Percentiles rank a stretch among this genome's conserved stretches.
Conservation (phyloP, 1,284 basidiomycete species). For the Ceratobasidium sp. region DNA sequence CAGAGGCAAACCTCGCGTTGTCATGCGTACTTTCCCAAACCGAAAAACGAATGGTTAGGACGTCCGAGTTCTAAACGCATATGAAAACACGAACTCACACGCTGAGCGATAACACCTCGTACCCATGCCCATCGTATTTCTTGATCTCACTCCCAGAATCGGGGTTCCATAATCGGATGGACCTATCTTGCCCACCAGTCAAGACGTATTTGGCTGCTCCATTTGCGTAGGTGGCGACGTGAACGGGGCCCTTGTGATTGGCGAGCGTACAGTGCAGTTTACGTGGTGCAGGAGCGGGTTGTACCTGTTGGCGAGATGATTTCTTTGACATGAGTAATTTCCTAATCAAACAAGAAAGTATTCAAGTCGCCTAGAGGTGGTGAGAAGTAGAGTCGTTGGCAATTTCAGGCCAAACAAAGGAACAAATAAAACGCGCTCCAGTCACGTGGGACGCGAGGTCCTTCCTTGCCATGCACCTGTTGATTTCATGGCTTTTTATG, state of each 20-base stretch:
- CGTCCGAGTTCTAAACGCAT: conserved; percentile 20
- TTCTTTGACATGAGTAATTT: conserved; percentile 26
- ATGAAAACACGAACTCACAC: conserved; percentile 71
- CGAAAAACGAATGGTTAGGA: conserved; percentile 25
- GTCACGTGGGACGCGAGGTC: too few species aligned
- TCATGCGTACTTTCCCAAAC: conserved; percentile 78
- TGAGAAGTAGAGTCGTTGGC: too few species aligned
- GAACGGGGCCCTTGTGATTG: conserved; percentile 82
- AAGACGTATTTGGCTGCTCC: conserved; percentile 89
- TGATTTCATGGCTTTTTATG: too few species aligned
- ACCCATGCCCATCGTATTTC: conserved; percentile 89
- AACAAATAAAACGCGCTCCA: too few species aligned
- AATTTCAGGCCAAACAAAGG: too few species aligned
- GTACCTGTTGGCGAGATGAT: conserved; percentile 18
- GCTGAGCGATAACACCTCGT: conserved; percentile 91
- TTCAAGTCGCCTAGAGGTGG: too few species aligned
- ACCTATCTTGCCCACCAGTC: conserved; percentile 91
- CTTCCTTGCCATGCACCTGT: too few species aligned
- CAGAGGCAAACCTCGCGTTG: conserved; percentile 93
- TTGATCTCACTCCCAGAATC: conserved; percentile 87
- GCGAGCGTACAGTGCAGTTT: conserved; percentile 53
- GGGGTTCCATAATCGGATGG: conserved; percentile 93
- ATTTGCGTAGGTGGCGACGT: conserved; percentile 88
- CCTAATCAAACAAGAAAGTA: too few species aligned
- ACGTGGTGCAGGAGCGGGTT: conserved; percentile 45